These are phyloP conservation scores for Alternaria postmessia DNA, from an alignment of 2,329 filamentous ascomycete genomes.

Conservation along the genomic window DNA sequence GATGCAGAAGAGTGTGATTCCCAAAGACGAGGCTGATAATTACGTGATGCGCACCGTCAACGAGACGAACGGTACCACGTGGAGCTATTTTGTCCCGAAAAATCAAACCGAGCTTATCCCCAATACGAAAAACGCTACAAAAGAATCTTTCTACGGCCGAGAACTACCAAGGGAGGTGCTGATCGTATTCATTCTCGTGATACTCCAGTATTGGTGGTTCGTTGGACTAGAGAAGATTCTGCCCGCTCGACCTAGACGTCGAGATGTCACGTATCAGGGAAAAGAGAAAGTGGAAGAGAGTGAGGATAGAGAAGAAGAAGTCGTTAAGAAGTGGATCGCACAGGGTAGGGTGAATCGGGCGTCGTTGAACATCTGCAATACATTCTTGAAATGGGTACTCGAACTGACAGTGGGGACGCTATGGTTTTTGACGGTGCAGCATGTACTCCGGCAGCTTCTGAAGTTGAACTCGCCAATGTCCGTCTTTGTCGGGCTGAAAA, in stretches of 20 bases:
- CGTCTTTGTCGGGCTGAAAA: neutral
- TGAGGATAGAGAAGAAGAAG: constrained; percentile 26
- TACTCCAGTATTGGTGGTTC: constrained; percentile 24
- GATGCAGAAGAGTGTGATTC: neutral
- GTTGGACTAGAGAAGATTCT: constrained; percentile 20
- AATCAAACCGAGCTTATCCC: constrained; percentile 3
- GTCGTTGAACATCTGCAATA: constrained; percentile 27
- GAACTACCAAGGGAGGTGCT: constrained; percentile 13
- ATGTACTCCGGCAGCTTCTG: constrained; percentile 12
- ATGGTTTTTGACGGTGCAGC: constrained; percentile 1
- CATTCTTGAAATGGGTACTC: constrained; percentile 26
- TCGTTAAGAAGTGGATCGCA: constrained; percentile 29
- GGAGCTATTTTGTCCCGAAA: neutral
- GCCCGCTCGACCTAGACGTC: constrained; percentile 16
- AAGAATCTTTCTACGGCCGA: constrained; percentile 15
- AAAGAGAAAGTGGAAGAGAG: constrained; percentile 13
- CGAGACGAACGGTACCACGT: neutral
- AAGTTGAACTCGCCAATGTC: constrained; percentile 7
- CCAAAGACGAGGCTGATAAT: neutral
- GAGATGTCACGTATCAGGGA: neutral
- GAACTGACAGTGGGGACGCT: constrained; percentile 20
- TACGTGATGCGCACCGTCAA: neutral
- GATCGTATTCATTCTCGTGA: constrained; percentile 1
- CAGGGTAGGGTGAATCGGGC: constrained; percentile 22
- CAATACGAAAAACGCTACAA: neutral